Evolutionary conservation across 2,329 filamentous ascomycete species (phyloP), one percentile per base, ranked within the genome.

Genomic region (Zymoseptoria brevis): DNA sequence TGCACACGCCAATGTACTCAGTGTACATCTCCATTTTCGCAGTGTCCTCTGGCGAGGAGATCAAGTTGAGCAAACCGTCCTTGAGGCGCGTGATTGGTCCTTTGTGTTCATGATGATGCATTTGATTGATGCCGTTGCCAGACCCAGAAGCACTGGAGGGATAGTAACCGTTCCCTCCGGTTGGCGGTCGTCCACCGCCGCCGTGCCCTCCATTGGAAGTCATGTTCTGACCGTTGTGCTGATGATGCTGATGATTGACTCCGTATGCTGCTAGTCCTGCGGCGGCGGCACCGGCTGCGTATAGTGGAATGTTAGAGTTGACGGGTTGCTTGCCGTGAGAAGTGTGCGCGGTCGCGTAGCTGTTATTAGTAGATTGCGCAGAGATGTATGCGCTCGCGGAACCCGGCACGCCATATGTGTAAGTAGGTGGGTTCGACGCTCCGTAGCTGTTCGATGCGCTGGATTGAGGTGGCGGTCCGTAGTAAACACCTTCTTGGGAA

Each of bases 1-100:
- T 83, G 73, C 84, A 87, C 2, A 87, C 81, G 21, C 84, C 84
- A 65, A 86, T 86, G 60, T 82, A 81, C 71, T 87, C 83, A 1
- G 84, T 86, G 66, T 87, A 87, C 68, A 86, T 83, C 70, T 87
- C 84, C 74, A 85, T 87, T 68, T 81, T 81, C 19, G 79, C 80
- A 0, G 87, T 83, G n/a, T 83, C 84, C 62, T 87, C 83, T 1
- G 83, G 69, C 35, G 62, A 65, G 4, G 67, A 67, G 13, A 72
- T 67, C 16, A 72, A 54, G 24, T 72, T 70, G 57, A 72, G 60
- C 35, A 79, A 62, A 83, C 84, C 68, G 79, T 83, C 81, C 81
- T 86, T 76, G 80, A 87, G 66, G 83, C 81, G 48, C 45, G 75
- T 76, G 1, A 87, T 74, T 0, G 84, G 81, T 0, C 83, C 83